Base-by-base conservation (phyloP, 73 alveolate genomes). In the Tetrahymena thermophila region DNA sequence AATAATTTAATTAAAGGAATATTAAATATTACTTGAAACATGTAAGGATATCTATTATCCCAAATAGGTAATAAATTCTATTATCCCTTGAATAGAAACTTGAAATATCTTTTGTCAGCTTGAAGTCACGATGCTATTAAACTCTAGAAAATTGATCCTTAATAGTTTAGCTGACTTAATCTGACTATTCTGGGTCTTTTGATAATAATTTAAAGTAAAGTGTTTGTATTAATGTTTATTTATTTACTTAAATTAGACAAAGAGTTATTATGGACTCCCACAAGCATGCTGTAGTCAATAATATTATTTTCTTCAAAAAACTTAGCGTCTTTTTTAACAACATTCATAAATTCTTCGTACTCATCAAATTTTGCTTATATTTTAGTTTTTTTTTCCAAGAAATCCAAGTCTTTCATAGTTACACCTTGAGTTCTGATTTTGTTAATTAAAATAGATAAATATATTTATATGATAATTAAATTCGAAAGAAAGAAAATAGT, bases 381-480 rank as follows among this genome's bases (percentile, higher is more conserved):
- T 94, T 98, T 98, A 85, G 96, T 97, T 35, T 98, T 96, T n/a
- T 96, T 95, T 93, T 96, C 94, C 34, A 95, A 96, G 93, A 99
- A 97, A 95, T 99, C 99, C 35, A 96, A 93, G 94, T 99, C 99
- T 95, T 99, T 99, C 96, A 97, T 93, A 25, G 99, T 99, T 38
- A 98, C 97, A 28, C 99, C 97, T 31, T 96, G 96, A 58, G 96
- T 97, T 44, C 98, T 93, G 37, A 3, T 71, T 7, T 56, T 19
- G 17, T 28, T 71, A 9, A 71, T 71, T 71, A 25, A 71, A 71
- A 71, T 71, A 19, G 4, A 28, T 58, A 31, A 23, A 71, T 71
- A 19, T 28, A 23, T 3, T 40, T 40, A 2, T 1, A 6, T 14
- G 28, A 50, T 19, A 50, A 50, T 50, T 19, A 19, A 50, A 50